A percentile compares a stretch with the other conserved stretches of the same genome.
Conservation (phyloP, 371 early-diverging fungal species). For the Umbelopsis sp. region DNA sequence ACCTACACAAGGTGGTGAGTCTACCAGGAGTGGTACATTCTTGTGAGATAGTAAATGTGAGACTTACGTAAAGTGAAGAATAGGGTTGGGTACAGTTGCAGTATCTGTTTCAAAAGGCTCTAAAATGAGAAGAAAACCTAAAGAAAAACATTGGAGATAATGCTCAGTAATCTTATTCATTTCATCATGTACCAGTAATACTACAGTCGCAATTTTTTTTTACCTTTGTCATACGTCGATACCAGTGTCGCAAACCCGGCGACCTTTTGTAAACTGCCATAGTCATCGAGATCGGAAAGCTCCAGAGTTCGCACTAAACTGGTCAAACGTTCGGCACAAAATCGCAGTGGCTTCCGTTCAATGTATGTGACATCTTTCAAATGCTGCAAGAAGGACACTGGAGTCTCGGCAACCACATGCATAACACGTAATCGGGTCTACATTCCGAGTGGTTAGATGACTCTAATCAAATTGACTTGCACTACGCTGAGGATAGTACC, state of each 20-base stretch:
- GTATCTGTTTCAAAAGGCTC: conserved; percentile 98
- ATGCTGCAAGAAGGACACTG: conserved; percentile 91
- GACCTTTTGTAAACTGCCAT: conserved; percentile 81
- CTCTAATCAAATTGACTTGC: too few species aligned
- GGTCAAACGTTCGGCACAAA: conserved; percentile 92
- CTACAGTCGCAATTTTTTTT: too few species aligned
- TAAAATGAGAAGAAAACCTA: conserved; percentile 93
- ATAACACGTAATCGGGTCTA: conserved; percentile 95
- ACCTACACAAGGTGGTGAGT: conserved; percentile 47
- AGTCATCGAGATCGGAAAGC: conserved; percentile 89
- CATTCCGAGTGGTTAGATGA: too few species aligned
- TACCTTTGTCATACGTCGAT: conserved; percentile 94
- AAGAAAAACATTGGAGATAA: background rate
- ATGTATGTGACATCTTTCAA: conserved; percentile 93
- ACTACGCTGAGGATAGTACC: conserved; percentile 38
- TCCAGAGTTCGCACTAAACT: conserved; percentile 91
- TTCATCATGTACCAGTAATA: background rate
- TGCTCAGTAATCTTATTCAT: background rate
- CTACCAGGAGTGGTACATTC: too few species aligned
- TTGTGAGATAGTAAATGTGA: background rate
- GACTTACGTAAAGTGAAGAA: conserved; percentile 83
- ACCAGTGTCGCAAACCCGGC: conserved; percentile 97
- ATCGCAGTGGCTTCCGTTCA: conserved; percentile 92
- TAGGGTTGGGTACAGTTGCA: conserved; percentile 93
- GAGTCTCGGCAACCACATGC: conserved; percentile 98